Percentiles rank a stretch among this genome's conserved stretches.
These are phyloP conservation scores for Hypomyces rosellus DNA, from an alignment of 2,329 filamentous ascomycete species.

Conservation along the genomic window DNA sequence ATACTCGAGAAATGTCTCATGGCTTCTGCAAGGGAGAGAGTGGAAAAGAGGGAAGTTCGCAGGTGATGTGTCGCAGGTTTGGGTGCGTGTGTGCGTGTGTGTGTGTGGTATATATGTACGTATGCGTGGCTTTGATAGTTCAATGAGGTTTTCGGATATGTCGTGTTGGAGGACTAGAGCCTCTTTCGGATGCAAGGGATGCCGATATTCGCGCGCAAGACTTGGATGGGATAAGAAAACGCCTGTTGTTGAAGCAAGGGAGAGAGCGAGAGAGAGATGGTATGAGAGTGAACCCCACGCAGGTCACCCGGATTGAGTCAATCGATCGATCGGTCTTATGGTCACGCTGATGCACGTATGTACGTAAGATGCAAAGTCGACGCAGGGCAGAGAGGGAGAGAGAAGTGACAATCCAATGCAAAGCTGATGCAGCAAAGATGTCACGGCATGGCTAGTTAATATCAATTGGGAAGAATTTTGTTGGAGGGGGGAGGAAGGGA, in stretches of 20 bases:
- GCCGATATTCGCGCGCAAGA: not conserved
- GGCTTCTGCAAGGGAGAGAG: conserved; percentile 7
- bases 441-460: not conserved
- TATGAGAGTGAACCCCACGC: not conserved
- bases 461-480: not conserved
- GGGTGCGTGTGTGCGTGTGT: too few relatives aligned
- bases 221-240: too few relatives aligned
- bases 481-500: not conserved
- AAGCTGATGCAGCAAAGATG: not conserved
- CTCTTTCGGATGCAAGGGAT: not conserved
- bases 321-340: too few relatives aligned
- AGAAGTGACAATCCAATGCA: too few relatives aligned
- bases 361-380: not conserved
- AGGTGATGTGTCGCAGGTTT: too few relatives aligned
- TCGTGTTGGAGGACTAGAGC: not conserved
- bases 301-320: too few relatives aligned
- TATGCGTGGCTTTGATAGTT: too few relatives aligned
- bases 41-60: not conserved
- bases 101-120: too few relatives aligned
- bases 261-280: not conserved
- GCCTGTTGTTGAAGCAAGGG: not conserved
- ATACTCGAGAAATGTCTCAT: conserved; percentile 9
- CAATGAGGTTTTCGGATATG: not conserved
- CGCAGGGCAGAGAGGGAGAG: not conserved
- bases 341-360: too few relatives aligned